These are phyloP conservation scores for Cladobotryum protrusum DNA, from an alignment of 2,329 filamentous ascomycete genomes.

Conservation along the genomic window DNA sequence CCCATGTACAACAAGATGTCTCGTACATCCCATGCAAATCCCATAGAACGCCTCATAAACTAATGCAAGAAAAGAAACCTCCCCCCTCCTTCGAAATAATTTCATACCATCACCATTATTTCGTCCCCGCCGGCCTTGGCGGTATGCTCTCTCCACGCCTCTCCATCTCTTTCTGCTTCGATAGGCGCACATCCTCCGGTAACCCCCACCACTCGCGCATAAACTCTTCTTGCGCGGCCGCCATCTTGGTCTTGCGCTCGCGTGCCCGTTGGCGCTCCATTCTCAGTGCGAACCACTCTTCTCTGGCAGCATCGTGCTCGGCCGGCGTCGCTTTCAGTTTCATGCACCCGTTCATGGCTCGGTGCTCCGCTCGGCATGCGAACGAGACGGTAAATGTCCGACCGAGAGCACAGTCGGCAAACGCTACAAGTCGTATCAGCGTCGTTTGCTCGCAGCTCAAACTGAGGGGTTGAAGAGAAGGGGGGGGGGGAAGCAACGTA, in stretches of 20 bases:
- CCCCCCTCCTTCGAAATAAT: slow-evolving; percentile 5
- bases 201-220: slow-evolving; percentile 63
- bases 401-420: slow-evolving; percentile 81
- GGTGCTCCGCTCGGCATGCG: slow-evolving; percentile 71
- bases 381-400: slow-evolving; percentile 86
- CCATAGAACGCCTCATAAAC: background rate
- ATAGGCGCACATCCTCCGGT: slow-evolving; percentile 49
- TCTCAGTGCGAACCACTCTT: slow-evolving; percentile 84
- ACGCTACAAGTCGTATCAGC: slow-evolving; percentile 52
- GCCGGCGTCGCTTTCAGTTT: slow-evolving; percentile 73
- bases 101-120: slow-evolving; percentile 1
- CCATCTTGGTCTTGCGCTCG: slow-evolving; percentile 55
- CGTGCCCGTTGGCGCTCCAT: slow-evolving; percentile 63
- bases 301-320: slow-evolving; percentile 80
- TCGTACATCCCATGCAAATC: background rate
- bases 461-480: background rate
- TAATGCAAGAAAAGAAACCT: background rate
- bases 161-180: slow-evolving; percentile 45
- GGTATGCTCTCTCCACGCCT: slow-evolving; percentile 47
- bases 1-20: background rate
- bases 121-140: background rate
- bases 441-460: background rate
- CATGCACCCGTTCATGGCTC: slow-evolving; percentile 94
- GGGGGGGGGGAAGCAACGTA: background rate
- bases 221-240: slow-evolving; percentile 58